phyloP scores from a whole-genome alignment of 2,329 filamentous ascomycete species.

The Penicillium sp. region DNA sequence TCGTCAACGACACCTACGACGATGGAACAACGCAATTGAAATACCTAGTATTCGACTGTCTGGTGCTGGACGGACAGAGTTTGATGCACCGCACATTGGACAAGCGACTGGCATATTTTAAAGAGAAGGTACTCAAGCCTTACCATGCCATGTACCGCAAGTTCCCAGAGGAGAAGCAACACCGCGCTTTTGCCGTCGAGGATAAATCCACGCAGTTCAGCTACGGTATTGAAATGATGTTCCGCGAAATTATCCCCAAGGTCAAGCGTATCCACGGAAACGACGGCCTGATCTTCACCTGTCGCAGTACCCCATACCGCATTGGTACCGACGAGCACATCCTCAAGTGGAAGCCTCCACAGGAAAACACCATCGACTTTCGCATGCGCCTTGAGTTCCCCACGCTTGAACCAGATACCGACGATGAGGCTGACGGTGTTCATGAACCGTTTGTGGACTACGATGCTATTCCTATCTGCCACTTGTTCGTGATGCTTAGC shows the following conservation, averaged over 20 bases:
- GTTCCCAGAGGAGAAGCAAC: conserved; percentile 69
- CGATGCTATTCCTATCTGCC: conserved; percentile 72
- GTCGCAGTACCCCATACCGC: conserved; percentile 79
- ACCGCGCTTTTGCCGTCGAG: conserved; percentile 77
- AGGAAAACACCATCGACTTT: conserved; percentile 96
- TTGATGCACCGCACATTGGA: conserved; percentile 79
- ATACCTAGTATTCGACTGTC: conserved; percentile 91
- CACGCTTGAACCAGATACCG: conserved; percentile 64
- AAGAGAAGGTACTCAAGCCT: conserved; percentile 74
- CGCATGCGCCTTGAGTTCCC: conserved; percentile 77
- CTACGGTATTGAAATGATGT: conserved; percentile 91
- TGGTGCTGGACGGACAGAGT: conserved; percentile 75
- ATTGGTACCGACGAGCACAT: conserved; percentile 92
- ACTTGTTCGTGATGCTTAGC: conserved; percentile 70
- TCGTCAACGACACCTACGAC: conserved; percentile 78
- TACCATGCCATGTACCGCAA: conserved; percentile 73
- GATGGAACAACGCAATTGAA: conserved; percentile 70
- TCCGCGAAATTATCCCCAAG: conserved; percentile 77
- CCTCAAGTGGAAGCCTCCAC: conserved; percentile 94
- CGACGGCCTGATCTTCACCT: conserved; percentile 98
- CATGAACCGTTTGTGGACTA: conserved; percentile 72
- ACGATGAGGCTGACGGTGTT: conserved; percentile 67
- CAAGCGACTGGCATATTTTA: conserved; percentile 85
- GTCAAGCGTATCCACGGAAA: conserved; percentile 79
- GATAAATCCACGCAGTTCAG: conserved; percentile 88